phyloP scores from a whole-genome alignment of 768 basidiomycete genomes.

The Agaricus bisporus region DNA sequence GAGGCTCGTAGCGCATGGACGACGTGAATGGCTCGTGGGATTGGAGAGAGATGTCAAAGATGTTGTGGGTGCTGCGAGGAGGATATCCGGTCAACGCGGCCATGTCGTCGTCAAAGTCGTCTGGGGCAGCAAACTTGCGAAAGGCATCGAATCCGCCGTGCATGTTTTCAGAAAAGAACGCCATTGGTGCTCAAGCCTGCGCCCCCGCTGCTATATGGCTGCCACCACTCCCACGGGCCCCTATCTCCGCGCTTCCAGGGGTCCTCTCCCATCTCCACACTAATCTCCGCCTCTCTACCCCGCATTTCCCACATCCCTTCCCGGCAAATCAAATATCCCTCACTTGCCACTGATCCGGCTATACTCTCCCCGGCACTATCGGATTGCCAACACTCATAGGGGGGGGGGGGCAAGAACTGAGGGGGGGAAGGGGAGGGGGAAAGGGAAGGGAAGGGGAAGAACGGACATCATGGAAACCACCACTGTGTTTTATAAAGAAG shows the following conservation, averaged over 20 bases:
- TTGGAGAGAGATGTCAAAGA: slow-evolving; percentile 49
- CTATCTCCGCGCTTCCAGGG: slow-evolving; percentile 1
- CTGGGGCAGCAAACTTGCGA: slow-evolving; percentile 41
- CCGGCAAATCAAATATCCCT: slow-evolving; percentile 1
- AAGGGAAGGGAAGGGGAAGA: too few species aligned
- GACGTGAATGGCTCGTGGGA: slow-evolving; percentile 34
- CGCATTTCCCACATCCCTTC: slow-evolving; percentile 3
- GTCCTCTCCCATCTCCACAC: slow-evolving; percentile 10
- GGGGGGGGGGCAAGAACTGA: too few species aligned
- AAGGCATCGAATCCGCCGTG: slow-evolving; percentile 45
- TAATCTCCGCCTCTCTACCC: slow-evolving; percentile 7
- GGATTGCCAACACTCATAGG: too few species aligned
- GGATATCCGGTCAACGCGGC: slow-evolving; percentile 31
- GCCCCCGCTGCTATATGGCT: not conserved
- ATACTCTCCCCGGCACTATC: too few species aligned
- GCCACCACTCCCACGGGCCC: slow-evolving; percentile 5
- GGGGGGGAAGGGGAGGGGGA: too few species aligned
- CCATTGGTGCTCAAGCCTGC: slow-evolving; percentile 18
- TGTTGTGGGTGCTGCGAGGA: slow-evolving; percentile 33
- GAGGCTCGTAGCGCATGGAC: slow-evolving; percentile 43
- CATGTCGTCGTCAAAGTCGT: slow-evolving; percentile 66
- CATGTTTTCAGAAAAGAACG: slow-evolving; percentile 33
- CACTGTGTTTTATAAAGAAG: too few species aligned
- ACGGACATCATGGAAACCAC: too few species aligned
- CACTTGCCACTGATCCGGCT: too few species aligned